These are phyloP conservation scores for Bacterosira constricta DNA, from an alignment of 108 stramenopile genomes.

Conservation along the genomic window DNA sequence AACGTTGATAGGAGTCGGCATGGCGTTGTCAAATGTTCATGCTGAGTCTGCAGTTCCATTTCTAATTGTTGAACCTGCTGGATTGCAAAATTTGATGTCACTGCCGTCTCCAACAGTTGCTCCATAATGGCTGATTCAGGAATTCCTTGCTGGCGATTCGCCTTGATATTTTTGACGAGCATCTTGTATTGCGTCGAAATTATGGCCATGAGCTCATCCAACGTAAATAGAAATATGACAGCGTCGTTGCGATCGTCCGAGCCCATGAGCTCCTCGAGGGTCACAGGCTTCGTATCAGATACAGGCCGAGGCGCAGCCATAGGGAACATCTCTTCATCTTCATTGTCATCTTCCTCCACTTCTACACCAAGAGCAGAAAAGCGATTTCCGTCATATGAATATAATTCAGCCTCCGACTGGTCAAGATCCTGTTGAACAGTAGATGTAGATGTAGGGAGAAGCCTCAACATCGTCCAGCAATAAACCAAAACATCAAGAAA, in stretches of 20 bases:
- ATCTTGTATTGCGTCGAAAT: slow-evolving; percentile 19
- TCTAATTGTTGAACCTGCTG: slow-evolving; percentile 51
- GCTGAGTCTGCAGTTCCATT: slow-evolving; percentile 37
- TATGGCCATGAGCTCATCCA: slow-evolving; percentile 40
- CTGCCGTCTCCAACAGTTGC: slow-evolving; percentile 44
- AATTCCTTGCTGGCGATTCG: neutral
- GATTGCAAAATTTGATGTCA: slow-evolving; percentile 40
- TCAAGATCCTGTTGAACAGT: neutral
- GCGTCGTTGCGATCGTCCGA: slow-evolving; percentile 49
- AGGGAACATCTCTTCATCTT: slow-evolving; percentile 23
- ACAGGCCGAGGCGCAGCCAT: slow-evolving; percentile 26
- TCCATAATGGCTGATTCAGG: slow-evolving; percentile 23
- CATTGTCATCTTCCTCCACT: slow-evolving; percentile 40
- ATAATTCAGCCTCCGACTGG: too few species aligned
- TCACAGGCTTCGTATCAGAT: slow-evolving; percentile 6
- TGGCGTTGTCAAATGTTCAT: slow-evolving; percentile 48
- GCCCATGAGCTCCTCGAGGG: slow-evolving; percentile 39
- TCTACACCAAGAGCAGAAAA: slow-evolving; percentile 5
- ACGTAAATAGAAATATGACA: slow-evolving; percentile 40
- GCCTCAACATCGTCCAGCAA: slow-evolving; percentile 35
- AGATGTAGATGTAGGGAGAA: slow-evolving; percentile 4
- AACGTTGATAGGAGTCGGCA: slow-evolving; percentile 48
- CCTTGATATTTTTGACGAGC: neutral
- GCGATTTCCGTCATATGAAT: slow-evolving; percentile 7
- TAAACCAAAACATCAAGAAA: slow-evolving; percentile 46